Conservation (phyloP, 768 basidiomycete species). For the Xerocomus potaroensis region DNA sequence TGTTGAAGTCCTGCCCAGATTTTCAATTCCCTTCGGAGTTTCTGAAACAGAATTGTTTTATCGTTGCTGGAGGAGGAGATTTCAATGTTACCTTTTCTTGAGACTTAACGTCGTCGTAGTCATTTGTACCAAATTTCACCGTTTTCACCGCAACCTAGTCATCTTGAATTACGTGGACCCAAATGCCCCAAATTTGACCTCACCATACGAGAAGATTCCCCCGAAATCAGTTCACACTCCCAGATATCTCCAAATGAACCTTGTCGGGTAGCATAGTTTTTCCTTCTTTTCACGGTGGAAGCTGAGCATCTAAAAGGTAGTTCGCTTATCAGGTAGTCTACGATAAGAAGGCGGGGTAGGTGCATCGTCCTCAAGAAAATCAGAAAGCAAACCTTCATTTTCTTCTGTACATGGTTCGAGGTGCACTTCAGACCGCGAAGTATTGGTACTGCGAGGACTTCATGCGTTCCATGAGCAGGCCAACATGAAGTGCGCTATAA, state of each 20-base stretch:
- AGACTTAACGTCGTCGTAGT: not conserved
- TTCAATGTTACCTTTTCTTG: conserved; percentile 11
- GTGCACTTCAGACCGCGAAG: conserved; percentile 9
- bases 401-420: conserved; percentile 3
- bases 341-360: not conserved
- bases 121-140: not conserved
- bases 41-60: conserved; percentile 4
- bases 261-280: not conserved
- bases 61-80: not conserved
- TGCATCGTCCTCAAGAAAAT: not conserved
- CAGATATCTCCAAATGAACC: conserved; percentile 24
- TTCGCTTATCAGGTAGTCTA: conserved; percentile 7
- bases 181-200: not conserved
- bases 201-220: conserved; percentile 5
- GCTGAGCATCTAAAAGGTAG: conserved; percentile 3
- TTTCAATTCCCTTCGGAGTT: conserved; percentile 28
- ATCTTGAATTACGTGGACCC: not conserved
- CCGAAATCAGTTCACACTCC: conserved; percentile 19
- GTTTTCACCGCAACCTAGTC: conserved; percentile 22
- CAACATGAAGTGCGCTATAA: not conserved
- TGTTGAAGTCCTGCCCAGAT: conserved; percentile 16
- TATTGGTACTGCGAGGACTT: conserved; percentile 13
- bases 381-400: conserved; percentile 5
- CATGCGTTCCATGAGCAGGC: not conserved
- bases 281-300: conserved; percentile 3